Percentiles rank a stretch among this genome's conserved stretches.
These are phyloP conservation scores for Mycena latifolia DNA, from an alignment of 768 basidiomycete genomes.

Conservation along the genomic window DNA sequence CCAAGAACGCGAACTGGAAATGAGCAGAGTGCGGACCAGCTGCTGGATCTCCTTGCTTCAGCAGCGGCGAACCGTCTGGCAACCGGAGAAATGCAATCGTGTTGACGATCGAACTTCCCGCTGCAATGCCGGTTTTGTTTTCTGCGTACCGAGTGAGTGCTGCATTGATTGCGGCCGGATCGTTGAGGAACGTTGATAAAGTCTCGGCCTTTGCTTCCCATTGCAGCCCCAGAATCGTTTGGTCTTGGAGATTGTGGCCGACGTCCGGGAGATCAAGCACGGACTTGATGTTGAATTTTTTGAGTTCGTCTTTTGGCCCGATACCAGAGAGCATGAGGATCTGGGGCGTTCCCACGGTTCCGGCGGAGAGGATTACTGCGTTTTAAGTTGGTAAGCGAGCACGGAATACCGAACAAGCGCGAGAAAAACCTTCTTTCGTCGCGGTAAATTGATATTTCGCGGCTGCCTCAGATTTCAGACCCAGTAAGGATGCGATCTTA, in stretches of 20 bases:
- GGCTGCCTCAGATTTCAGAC: background rate
- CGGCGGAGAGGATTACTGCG: slow-evolving; percentile 16
- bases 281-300: background rate
- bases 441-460: background rate
- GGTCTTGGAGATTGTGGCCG: slow-evolving; percentile 12
- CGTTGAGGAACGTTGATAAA: slow-evolving; percentile 6
- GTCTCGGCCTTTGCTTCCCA: slow-evolving; percentile 7
- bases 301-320: slow-evolving; percentile 5
- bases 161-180: background rate
- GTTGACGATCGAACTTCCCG: slow-evolving; percentile 15
- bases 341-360: slow-evolving; percentile 17
- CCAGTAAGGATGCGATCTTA: background rate
- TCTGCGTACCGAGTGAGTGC: slow-evolving; percentile 5
- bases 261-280: slow-evolving; percentile 13
- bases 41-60: slow-evolving; percentile 16
- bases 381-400: background rate
- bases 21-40: slow-evolving; percentile 22
- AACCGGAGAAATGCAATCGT: slow-evolving; percentile 24
- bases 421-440: slow-evolving; percentile 1
- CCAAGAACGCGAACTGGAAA: slow-evolving; percentile 15
- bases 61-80: slow-evolving; percentile 1
- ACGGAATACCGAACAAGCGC: too few relatives aligned
- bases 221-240: slow-evolving; percentile 1
- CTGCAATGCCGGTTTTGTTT: slow-evolving; percentile 21
- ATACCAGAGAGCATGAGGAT: slow-evolving; percentile 21